Evolutionary conservation across 148 eudicot genomes (phyloP).

Genomic region (Amaranthus cruentus): DNA sequence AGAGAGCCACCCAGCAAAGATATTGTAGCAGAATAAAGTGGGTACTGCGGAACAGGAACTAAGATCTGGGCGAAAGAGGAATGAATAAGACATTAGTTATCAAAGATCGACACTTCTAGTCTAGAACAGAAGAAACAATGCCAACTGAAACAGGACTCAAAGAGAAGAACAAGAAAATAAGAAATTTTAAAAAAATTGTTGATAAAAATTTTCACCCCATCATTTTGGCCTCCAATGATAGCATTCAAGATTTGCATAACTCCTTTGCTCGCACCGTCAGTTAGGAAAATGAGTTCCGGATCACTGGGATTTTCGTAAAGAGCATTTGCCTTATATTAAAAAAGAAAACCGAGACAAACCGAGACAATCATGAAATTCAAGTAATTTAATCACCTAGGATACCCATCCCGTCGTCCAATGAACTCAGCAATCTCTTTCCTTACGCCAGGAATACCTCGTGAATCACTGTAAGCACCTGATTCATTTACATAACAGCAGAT

Average conservation of each 20-base stretch:
- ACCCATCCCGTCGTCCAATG: constrained; percentile 89
- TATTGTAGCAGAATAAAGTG: constrained; percentile 95
- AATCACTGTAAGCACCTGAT: constrained; percentile 97
- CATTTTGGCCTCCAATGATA: constrained; percentile 60
- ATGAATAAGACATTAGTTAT: not conserved
- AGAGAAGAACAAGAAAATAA: not conserved
- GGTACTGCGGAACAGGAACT: constrained; percentile 99
- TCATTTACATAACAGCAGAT: constrained; percentile 13
- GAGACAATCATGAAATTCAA: constrained; percentile 3
- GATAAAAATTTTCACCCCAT: constrained; percentile 59
- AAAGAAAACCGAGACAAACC: not conserved
- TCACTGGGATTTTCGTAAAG: constrained; percentile 46
- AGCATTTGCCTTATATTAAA: constrained; percentile 8
- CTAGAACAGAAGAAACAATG: not conserved
- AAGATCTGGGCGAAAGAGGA: constrained; percentile 47
- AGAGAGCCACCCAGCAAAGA: constrained; percentile 84
- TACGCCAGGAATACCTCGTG: constrained; percentile 90
- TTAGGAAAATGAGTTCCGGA: constrained; percentile 92
- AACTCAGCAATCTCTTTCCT: constrained; percentile 92
- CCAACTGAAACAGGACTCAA: not conserved
- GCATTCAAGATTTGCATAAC: constrained; percentile 85
- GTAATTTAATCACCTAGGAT: constrained; percentile 69
- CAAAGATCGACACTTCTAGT: not conserved
- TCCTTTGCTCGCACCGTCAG: constrained; percentile 99
- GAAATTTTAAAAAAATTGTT: not conserved